Evolutionary conservation across 2,329 filamentous ascomycete species (phyloP), one percentile per base, ranked within the genome.

Genomic region (Pseudogymnoascus sp.): DNA sequence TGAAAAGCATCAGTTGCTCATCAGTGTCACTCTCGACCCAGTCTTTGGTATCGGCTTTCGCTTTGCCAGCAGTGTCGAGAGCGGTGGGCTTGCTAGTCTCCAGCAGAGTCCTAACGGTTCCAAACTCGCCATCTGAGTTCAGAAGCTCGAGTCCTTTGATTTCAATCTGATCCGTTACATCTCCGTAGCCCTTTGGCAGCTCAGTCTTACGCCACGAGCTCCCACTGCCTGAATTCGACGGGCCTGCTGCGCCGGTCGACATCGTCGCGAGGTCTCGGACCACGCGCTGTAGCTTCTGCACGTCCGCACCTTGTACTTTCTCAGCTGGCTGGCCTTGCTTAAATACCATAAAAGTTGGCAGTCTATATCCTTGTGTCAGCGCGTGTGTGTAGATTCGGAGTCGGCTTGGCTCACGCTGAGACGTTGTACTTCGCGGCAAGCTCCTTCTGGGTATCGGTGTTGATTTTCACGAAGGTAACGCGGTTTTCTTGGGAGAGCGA

Each of bases 11-110:
- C 65, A 99, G 79, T 79, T 99, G 94, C 77, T 97, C 92, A 72
- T 99, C 94, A 36, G 93, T 95, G 72, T 97, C 93, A 74, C 91
- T 97, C 79, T 97, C 90, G 21, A 97, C 87, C 87, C 90, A 97
- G 75, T 99, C 93, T 72, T 84, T 85, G n/a, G 58, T 59, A 37
- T 59, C 58, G 61, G 66, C 66, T 29, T 78, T 73, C 15, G 73
- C 75, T 71, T 86, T 86, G 61, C 77, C 81, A 69, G 85, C 84
- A 58, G 75, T 73, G 25, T 71, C 71, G 61, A 92, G 74, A 1
- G 80, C 80, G 61, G 80, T 84, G 5, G 92, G 92, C 74, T 87
- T 85, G 62, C 79, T 76, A 4, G 69, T 67, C n/a, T 87, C 85
- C 72, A 97, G 92, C 15, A 97, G 79, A 7, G 84, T 84, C 67